These are phyloP conservation scores for Brassica cretica DNA, from an alignment of 345 rosid genomes.

Conservation along the genomic window DNA sequence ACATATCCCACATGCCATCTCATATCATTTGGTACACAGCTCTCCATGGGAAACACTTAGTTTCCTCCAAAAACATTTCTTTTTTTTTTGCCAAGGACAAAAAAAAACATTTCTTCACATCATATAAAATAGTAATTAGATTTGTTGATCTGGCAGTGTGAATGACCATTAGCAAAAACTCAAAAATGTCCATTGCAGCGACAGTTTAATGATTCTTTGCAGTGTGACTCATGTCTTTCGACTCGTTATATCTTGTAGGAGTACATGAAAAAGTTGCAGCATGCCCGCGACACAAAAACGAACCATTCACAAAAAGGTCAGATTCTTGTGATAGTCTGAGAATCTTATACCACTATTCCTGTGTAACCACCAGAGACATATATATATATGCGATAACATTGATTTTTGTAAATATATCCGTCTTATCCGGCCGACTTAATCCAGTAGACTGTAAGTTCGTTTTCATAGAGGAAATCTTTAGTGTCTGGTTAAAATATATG, in stretches of 20 bases:
- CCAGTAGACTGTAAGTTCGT: slow-evolving; percentile 27
- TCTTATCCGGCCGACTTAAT: slow-evolving; percentile 23
- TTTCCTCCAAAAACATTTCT: neutral
- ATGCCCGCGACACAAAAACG: slow-evolving; percentile 16
- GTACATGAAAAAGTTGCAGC: slow-evolving; percentile 31
- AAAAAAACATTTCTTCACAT: slow-evolving; percentile 1
- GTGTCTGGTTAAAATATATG: slow-evolving; percentile 29
- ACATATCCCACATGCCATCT: slow-evolving; percentile 30
- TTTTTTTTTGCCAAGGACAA: too few relatives aligned
- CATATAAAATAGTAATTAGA: slow-evolving; percentile 12
- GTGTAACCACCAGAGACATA: slow-evolving; percentile 13
- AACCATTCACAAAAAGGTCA: slow-evolving; percentile 11
- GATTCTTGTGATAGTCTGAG: slow-evolving; percentile 32
- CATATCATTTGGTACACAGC: slow-evolving; percentile 10
- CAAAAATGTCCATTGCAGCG: neutral
- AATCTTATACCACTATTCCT: slow-evolving; percentile 25
- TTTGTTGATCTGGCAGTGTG: slow-evolving; percentile 3
- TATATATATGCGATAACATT: slow-evolving; percentile 2
- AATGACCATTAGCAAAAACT: neutral
- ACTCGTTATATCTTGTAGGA: slow-evolving; percentile 5
- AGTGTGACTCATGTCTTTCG: slow-evolving; percentile 11
- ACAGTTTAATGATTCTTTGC: neutral
- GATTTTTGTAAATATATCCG: slow-evolving; percentile 16
- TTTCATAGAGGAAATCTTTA: slow-evolving; percentile 4
- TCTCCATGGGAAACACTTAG: slow-evolving; percentile 36